Base-by-base conservation (phyloP, 495 filamentous ascomycete species). In the Staphylotrichum tortipilum region DNA sequence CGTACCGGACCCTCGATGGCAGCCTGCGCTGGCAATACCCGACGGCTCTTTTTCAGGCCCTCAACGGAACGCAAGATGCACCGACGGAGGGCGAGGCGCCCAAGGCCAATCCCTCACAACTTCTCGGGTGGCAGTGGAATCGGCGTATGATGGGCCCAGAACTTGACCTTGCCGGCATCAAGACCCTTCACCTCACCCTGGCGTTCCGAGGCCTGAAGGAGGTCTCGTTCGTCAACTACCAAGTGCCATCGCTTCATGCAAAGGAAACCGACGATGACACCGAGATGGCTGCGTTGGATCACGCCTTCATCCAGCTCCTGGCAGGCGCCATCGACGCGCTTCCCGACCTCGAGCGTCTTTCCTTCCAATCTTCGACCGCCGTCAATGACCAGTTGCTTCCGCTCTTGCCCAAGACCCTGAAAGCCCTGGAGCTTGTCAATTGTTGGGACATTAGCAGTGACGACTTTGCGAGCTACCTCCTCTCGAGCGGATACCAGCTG, bases 61-160 rank as follows among this genome's bases (percentile, higher is more conserved):
- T 88, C 26, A 62, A 68, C 7, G 46, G 47, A 24, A 38, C 8
- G 7, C 38, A 29, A 1, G 23, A 18, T n/a, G 23, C n/a, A 11
- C 11, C 44, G 22, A 14, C 26, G 22, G 39, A 31, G 7, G 39
- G 29, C n/a, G n/a, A n/a, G 3, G 37, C 10, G 7, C 45, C 26
- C 37, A 36, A 17, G 8, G 49, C 45, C n/a, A 33, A 33, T 11
- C 36, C 37, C 2, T 42, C 49, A 2, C 64, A 74, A 10, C 76
- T 94, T 24, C 71, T 68, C 26, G 80, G 74, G 45, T 95, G 86
- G 85, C 80, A 80, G 28, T 94, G 89, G 88, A 90, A 85, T 55
- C 66, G 77, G 29, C 76, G 81, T n/a, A 71, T 85, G 38, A 72
- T 77, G 52, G 71, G 77, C 8, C 66, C 71, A 1, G 61, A 61